phyloP scores from a whole-genome alignment of 176 grass and related monocot genomes.

The Melocanna baccifera region DNA sequence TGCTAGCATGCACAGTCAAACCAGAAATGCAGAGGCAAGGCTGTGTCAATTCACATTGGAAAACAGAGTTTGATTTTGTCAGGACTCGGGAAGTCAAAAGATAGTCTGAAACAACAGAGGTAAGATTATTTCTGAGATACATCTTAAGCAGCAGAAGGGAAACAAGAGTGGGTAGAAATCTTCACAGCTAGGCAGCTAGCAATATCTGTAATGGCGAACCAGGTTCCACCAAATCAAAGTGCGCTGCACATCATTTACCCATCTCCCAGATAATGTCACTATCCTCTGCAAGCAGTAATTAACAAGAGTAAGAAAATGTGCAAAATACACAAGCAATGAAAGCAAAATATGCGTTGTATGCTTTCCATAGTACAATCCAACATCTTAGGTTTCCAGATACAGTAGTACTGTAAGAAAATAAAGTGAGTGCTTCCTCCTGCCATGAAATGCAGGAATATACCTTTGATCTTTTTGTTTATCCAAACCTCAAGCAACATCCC shows the following conservation, averaged over 20 bases:
- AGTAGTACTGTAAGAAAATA: background rate
- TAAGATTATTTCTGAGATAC: background rate
- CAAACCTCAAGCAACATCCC: constrained; percentile 86
- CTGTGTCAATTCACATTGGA: background rate
- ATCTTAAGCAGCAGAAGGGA: background rate
- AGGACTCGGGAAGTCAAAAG: background rate
- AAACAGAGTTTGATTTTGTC: background rate
- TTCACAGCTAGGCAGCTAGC: background rate
- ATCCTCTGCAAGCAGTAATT: constrained; percentile 70
- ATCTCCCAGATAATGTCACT: constrained; percentile 72
- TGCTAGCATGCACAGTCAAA: background rate
- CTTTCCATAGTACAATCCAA: background rate
- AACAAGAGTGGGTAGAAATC: background rate
- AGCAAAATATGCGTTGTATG: background rate
- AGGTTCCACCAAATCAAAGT: background rate
- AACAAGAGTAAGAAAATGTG: constrained; percentile 32
- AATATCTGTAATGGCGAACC: background rate
- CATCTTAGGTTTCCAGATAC: background rate
- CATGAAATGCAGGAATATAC: constrained; percentile 34
- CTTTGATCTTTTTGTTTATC: constrained; percentile 92
- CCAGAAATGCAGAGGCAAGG: constrained; percentile 1
- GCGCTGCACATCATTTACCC: constrained; percentile 37
- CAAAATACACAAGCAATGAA: background rate
- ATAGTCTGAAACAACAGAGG: background rate
- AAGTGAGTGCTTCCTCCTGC: background rate